Conservation (phyloP, 164 flowering plant genomes). For the Pachysandra terminalis region DNA sequence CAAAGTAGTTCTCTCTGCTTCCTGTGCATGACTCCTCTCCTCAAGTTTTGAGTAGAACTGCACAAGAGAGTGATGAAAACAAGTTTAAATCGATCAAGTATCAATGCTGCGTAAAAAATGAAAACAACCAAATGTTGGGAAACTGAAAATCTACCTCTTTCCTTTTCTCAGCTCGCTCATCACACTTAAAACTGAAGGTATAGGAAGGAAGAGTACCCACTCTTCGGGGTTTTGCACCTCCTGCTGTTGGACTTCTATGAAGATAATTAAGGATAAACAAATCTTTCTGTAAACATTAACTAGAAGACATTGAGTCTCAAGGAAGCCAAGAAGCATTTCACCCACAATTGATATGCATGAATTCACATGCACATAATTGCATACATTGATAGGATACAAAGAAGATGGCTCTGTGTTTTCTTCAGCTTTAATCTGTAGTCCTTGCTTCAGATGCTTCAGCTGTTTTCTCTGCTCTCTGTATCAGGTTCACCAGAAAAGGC, state of each 20-base stretch:
- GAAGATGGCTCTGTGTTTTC: conserved; percentile 36
- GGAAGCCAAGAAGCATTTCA: neutral
- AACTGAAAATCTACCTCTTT: conserved; percentile 57
- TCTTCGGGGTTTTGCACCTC: conserved; percentile 50
- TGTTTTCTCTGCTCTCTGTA: conserved; percentile 61
- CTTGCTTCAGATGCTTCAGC: conserved; percentile 45
- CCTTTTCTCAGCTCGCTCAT: conserved; percentile 92
- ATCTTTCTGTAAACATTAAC: neutral
- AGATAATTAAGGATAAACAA: conserved; percentile 42
- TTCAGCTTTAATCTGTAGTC: conserved; percentile 29
- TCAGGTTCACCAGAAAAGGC: conserved; percentile 10
- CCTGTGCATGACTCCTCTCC: conserved; percentile 84
- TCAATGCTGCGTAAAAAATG: too few species aligned
- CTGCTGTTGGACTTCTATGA: conserved; percentile 52
- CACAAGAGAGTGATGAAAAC: conserved; percentile 6
- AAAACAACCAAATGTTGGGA: neutral
- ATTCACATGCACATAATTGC: too few species aligned
- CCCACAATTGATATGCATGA: too few species aligned
- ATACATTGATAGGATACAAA: conserved; percentile 54
- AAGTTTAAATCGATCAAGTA: neutral
- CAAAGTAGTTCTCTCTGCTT: conserved; percentile 61
- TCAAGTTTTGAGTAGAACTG: conserved; percentile 92
- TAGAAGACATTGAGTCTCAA: too few species aligned
- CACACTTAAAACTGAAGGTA: conserved; percentile 79
- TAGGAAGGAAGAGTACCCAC: conserved; percentile 68